phyloP scores from a whole-genome alignment of 208 protist species.

The Acanthamoeba polyphaga region DNA sequence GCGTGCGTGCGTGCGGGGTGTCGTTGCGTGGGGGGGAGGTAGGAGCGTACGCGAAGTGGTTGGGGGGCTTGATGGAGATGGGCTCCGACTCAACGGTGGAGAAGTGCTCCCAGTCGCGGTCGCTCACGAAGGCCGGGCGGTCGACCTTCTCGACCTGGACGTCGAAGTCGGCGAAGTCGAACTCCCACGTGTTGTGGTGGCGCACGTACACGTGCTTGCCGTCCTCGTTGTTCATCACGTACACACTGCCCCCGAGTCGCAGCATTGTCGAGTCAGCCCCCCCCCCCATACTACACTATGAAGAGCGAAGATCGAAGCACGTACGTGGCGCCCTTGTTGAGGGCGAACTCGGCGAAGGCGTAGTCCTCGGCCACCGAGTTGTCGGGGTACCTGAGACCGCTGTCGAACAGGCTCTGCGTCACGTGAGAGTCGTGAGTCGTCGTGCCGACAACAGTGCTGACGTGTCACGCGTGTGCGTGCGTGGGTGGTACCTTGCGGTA shows the following conservation, averaged over 20 bases:
- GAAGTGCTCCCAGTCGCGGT: background rate
- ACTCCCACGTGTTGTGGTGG: constrained; percentile 58
- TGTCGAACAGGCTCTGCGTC: constrained; percentile 6
- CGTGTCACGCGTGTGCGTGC: background rate
- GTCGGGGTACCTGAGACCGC: constrained; percentile 10
- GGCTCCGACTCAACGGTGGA: background rate
- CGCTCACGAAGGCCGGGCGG: background rate
- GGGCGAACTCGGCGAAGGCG: constrained; percentile 30
- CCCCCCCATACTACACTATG: background rate
- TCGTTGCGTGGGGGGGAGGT: background rate
- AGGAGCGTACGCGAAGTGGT: background rate
- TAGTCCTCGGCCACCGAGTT: constrained; percentile 53
- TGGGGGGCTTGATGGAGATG: background rate
- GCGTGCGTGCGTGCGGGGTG: no score
- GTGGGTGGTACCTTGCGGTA: background rate
- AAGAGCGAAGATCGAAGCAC: no score
- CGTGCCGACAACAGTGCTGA: no score
- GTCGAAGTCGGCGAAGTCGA: background rate
- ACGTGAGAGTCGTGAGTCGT: background rate
- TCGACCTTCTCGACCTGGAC: background rate
- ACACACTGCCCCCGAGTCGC: background rate
- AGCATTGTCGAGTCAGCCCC: no score
- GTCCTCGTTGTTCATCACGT: constrained; percentile 42
- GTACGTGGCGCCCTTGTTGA: constrained; percentile 18
- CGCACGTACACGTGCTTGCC: constrained; percentile 51